A percentile compares a stretch with the other conserved stretches of the same genome.
These are phyloP conservation scores for Lodderomyces orthopsilosis DNA, from an alignment of 1,139 yeast species.

Conservation along the genomic window DNA sequence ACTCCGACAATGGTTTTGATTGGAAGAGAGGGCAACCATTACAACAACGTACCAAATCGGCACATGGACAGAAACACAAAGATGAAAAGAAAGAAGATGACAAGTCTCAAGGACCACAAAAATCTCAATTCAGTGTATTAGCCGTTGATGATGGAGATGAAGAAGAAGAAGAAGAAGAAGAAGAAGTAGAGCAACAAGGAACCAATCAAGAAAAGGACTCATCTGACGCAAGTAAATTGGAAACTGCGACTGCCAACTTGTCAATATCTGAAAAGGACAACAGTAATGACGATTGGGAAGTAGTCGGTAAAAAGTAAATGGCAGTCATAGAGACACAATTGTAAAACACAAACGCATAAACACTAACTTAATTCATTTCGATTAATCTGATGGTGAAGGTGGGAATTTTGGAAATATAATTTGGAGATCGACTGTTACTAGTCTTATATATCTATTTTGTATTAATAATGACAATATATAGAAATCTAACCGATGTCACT, in stretches of 20 bases:
- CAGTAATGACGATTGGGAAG: slow-evolving; percentile 57
- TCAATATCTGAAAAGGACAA: slow-evolving; percentile 23
- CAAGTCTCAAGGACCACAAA: slow-evolving; percentile 43
- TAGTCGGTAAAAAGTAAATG: slow-evolving; percentile 43
- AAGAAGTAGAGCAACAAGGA: slow-evolving; percentile 7
- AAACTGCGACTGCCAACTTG: slow-evolving; percentile 44
- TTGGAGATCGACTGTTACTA: slow-evolving; percentile 1
- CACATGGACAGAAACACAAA: slow-evolving; percentile 5
- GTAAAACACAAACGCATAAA: not conserved
- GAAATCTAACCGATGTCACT: not conserved
- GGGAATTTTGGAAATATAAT: not conserved
- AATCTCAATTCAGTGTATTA: slow-evolving; percentile 65
- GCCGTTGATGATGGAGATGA: slow-evolving; percentile 60
- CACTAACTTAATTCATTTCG: not conserved
- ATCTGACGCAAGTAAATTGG: slow-evolving; percentile 30
- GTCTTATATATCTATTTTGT: not conserved
- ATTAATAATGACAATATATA: slow-evolving; percentile 1
- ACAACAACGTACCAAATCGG: slow-evolving; percentile 20
- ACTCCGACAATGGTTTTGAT: slow-evolving; percentile 30
- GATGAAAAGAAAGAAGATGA: slow-evolving; percentile 19
- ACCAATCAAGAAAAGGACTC: slow-evolving; percentile 5
- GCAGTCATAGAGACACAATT: not conserved
- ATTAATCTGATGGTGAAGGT: not conserved
- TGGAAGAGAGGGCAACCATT: slow-evolving; percentile 34
- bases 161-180: slow-evolving; percentile 29